Evolutionary conservation across 768 basidiomycete species (phyloP).

Genomic region (Tremella mesenterica): DNA sequence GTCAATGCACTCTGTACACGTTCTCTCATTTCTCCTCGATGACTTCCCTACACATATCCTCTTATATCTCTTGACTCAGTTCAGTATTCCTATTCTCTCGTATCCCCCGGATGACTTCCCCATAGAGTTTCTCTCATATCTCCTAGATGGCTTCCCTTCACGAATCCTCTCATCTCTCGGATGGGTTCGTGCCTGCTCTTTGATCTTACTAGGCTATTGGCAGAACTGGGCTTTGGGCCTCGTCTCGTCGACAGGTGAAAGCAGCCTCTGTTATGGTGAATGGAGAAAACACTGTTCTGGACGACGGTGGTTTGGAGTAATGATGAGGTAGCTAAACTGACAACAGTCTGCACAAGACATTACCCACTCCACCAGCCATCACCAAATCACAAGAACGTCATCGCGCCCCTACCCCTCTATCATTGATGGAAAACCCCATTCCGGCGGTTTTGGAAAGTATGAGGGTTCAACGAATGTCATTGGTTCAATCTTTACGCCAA

Average conservation of each 20-base stretch:
- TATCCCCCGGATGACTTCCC: background rate
- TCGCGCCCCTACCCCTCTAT: slow-evolving; percentile 51
- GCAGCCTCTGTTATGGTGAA: too few relatives aligned
- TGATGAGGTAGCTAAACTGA: too few relatives aligned
- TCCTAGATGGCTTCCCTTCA: too few relatives aligned
- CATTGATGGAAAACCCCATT: slow-evolving; percentile 64
- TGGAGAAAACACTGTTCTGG: too few relatives aligned
- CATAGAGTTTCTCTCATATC: background rate
- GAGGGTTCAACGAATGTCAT: slow-evolving; percentile 90
- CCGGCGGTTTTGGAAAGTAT: slow-evolving; percentile 80
- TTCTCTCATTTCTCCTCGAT: background rate
- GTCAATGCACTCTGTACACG: background rate
- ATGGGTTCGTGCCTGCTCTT: background rate
- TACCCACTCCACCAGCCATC: slow-evolving; percentile 49
- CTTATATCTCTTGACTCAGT: background rate
- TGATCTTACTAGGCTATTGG: background rate
- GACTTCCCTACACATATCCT: background rate
- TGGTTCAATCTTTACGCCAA: slow-evolving; percentile 88
- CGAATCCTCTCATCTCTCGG: too few relatives aligned
- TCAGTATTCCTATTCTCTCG: background rate
- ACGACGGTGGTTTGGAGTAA: too few relatives aligned
- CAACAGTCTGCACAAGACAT: background rate
- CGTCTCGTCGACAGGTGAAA: too few relatives aligned
- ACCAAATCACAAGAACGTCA: slow-evolving; percentile 35
- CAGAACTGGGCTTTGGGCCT: too few relatives aligned